phyloP scores from a whole-genome alignment of 2,329 filamentous ascomycete species.

The Cladosporium sp. region DNA sequence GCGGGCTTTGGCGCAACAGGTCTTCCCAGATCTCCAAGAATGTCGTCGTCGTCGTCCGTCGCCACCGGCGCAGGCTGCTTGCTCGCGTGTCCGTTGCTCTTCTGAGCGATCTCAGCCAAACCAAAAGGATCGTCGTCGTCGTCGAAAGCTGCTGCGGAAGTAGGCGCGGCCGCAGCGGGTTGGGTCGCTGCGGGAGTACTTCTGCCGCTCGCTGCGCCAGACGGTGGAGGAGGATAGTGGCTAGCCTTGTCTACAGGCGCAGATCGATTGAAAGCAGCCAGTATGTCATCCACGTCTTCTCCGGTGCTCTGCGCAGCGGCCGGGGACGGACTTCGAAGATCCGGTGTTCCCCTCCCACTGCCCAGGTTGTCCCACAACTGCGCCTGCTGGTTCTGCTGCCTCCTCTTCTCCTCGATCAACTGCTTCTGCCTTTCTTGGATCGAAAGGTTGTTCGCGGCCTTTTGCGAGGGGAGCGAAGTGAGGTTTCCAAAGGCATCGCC shows the following conservation, averaged over 20 bases:
- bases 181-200: conserved; percentile 30
- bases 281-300: conserved; percentile 51
- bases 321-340: conserved; percentile 20
- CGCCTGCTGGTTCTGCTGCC: conserved; percentile 67
- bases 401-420: conserved; percentile 70
- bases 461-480: conserved; percentile 57
- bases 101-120: conserved; percentile 42
- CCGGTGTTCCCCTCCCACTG: conserved; percentile 49
- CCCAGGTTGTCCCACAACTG: conserved; percentile 71
- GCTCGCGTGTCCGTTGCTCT: conserved; percentile 19
- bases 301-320: conserved; percentile 5
- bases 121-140: conserved; percentile 86
- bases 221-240: conserved; percentile 46
- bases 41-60: conserved; percentile 56
- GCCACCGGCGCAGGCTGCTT: neutral
- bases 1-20: conserved; percentile 47
- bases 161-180: conserved; percentile 1
- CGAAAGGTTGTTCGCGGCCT: conserved; percentile 62
- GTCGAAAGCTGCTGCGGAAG: conserved; percentile 33
- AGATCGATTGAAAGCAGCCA: conserved; percentile 55
- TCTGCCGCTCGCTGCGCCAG: conserved; percentile 33
- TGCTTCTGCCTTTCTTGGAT: conserved; percentile 60
- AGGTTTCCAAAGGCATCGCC: conserved; percentile 74
- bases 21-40: conserved; percentile 54
- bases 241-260: conserved; percentile 55